Percentiles rank a stretch among this genome's conserved stretches.
Evolutionary conservation across 2,329 filamentous ascomycete genomes (phyloP).

Genomic region (Fusarium pininemorale): DNA sequence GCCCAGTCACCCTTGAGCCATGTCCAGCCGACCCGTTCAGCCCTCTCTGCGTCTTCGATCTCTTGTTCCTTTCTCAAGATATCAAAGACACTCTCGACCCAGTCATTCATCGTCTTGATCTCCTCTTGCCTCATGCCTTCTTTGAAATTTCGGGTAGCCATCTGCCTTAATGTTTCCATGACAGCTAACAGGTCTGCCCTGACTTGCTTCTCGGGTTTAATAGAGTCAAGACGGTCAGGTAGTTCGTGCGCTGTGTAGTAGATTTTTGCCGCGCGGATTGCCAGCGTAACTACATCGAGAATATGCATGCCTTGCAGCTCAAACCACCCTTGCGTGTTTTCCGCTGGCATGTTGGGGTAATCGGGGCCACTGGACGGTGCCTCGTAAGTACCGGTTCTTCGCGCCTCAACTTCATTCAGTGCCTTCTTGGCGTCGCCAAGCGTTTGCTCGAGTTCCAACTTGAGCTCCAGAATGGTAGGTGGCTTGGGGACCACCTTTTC

Average conservation of each 20-base stretch:
- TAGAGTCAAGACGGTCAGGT: conserved; percentile 83
- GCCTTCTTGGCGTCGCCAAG: conserved; percentile 75
- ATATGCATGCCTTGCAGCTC: conserved; percentile 93
- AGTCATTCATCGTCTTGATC: conserved; percentile 75
- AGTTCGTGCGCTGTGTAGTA: conserved; percentile 96
- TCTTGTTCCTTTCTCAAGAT: conserved; percentile 82
- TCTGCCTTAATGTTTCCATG: conserved; percentile 90
- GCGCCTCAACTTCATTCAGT: conserved; percentile 65
- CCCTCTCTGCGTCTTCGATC: conserved; percentile 76
- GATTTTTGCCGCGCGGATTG: conserved; percentile 94
- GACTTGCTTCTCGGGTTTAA: conserved; percentile 87
- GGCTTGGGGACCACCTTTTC: conserved; percentile 84
- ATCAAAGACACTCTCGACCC: conserved; percentile 80
- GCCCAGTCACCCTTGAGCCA: conserved; percentile 86
- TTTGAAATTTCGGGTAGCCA: conserved; percentile 87
- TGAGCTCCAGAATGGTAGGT: conserved; percentile 82
- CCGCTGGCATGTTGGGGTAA: conserved; percentile 54
- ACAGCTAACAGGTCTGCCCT: conserved; percentile 85
- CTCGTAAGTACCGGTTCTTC: conserved; percentile 46
- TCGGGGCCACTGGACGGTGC: conserved; percentile 42
- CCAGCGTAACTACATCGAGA: conserved; percentile 89
- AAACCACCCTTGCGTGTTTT: conserved; percentile 73
- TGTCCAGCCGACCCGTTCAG: conserved; percentile 77
- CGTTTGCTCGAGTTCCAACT: conserved; percentile 70
- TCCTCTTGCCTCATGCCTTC: conserved; percentile 85